These are phyloP conservation scores for Metschnikowia kunwiensis DNA, from an alignment of 805 yeast genomes.

Conservation along the genomic window DNA sequence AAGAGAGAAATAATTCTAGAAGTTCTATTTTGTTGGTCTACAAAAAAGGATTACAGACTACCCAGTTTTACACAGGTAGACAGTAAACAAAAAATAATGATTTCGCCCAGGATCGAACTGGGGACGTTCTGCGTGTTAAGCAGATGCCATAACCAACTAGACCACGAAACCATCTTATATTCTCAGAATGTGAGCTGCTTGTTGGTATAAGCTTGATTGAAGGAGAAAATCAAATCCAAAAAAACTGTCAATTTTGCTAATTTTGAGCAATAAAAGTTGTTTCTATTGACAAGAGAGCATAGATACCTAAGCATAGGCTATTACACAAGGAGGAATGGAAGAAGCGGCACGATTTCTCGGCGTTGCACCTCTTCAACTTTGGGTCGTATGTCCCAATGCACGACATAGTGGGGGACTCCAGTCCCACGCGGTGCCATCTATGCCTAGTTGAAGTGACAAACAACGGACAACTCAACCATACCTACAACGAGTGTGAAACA, in stretches of 20 bases:
- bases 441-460: background rate
- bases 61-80: no score
- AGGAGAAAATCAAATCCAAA: no score
- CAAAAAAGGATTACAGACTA: no score
- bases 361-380: background rate
- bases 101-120: conserved; percentile 27
- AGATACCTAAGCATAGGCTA: no score
- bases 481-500: background rate
- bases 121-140: conserved; percentile 28
- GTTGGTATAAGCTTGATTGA: no score
- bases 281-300: no score
- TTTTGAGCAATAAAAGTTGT: no score
- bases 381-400: background rate
- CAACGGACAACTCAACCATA: background rate
- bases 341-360: background rate
- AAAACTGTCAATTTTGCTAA: no score
- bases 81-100: no score
- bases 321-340: background rate
- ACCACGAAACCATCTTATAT: conserved; percentile 26
- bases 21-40: no score
- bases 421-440: background rate
- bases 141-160: conserved; percentile 27
- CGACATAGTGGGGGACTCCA: background rate
- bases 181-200: no score
- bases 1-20: no score